Evolutionary conservation across 495 filamentous ascomycete species (phyloP).

Genomic region (Aspergillus ellipticus): DNA sequence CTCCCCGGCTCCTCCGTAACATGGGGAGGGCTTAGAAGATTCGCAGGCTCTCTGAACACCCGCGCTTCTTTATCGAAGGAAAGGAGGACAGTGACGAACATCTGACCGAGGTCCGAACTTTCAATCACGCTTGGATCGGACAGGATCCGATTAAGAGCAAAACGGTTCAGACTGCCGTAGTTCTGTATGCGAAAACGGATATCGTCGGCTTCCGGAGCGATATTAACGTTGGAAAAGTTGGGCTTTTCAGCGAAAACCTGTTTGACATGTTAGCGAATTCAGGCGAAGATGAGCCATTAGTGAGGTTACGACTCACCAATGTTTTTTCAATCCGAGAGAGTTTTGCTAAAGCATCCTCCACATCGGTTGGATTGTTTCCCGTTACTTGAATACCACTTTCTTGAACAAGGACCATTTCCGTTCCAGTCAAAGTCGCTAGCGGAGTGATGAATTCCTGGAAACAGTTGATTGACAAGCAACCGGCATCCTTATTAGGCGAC

Average conservation of each 20-base stretch:
- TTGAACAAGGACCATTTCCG: conserved; percentile 18
- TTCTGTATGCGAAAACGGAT: conserved; percentile 11
- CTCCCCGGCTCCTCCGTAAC: conserved; percentile 7
- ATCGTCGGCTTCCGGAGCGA: not conserved
- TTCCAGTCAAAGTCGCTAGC: conserved; percentile 19
- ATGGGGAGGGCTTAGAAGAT: conserved; percentile 10
- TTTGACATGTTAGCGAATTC: not conserved
- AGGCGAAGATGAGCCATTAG: not conserved
- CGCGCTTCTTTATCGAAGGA: conserved; percentile 14
- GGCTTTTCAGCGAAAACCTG: conserved; percentile 13
- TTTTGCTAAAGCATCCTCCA: conserved; percentile 64
- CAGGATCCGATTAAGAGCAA: conserved; percentile 17
- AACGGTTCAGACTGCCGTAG: conserved; percentile 13
- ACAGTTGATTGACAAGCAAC: conserved; percentile 12
- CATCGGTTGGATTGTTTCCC: conserved; percentile 41
- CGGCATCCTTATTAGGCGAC: conserved; percentile 12
- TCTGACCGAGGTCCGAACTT: conserved; percentile 10
- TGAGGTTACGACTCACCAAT: conserved; percentile 13
- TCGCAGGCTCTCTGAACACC: conserved; percentile 6
- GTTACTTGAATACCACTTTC: conserved; percentile 21
- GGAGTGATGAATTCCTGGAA: conserved; percentile 12
- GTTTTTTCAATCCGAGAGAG: conserved; percentile 62
- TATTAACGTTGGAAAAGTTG: conserved; percentile 6
- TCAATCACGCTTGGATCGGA: conserved; percentile 10
- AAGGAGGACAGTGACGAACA: conserved; percentile 16